Conservation (phyloP, 768 basidiomycete species). For the Phallus indusiatus region DNA sequence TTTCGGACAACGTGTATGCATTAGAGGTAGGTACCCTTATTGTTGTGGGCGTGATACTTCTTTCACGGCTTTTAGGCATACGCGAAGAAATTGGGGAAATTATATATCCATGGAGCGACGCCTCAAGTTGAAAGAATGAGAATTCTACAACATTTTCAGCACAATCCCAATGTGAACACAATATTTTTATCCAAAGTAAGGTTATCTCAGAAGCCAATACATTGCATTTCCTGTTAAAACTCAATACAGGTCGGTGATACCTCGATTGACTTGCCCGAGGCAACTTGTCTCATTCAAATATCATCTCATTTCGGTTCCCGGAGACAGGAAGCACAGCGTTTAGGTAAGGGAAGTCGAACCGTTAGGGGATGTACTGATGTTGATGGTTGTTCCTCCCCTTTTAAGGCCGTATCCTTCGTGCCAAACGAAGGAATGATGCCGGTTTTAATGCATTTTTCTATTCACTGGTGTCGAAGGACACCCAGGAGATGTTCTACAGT, state of each 20-base stretch:
- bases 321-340: constrained; percentile 92
- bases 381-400: constrained; percentile 10
- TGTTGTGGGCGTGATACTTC: neutral
- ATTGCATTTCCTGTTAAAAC: constrained; percentile 11
- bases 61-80: constrained; percentile 49
- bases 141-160: constrained; percentile 91
- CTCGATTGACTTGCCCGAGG: constrained; percentile 97
- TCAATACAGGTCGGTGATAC: constrained; percentile 82
- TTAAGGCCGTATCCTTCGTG: constrained; percentile 87
- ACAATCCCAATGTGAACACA: constrained; percentile 91
- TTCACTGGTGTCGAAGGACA: constrained; percentile 97
- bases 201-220: constrained; percentile 6
- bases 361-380: constrained; percentile 1
- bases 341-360: constrained; percentile 44
- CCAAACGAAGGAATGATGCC: constrained; percentile 96
- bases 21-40: constrained; percentile 58
- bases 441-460: constrained; percentile 99
- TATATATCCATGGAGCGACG: constrained; percentile 93
- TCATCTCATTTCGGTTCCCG: constrained; percentile 98
- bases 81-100: constrained; percentile 86
- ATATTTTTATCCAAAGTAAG: constrained; percentile 94
- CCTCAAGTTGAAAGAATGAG: constrained; percentile 94
- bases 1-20: constrained; percentile 97
- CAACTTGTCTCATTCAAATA: constrained; percentile 98
- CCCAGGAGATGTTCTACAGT: constrained; percentile 99